Evolutionary conservation across 306 rosid species (phyloP), one percentile per base, ranked within the genome.

Genomic region (Vigna trinervia): DNA sequence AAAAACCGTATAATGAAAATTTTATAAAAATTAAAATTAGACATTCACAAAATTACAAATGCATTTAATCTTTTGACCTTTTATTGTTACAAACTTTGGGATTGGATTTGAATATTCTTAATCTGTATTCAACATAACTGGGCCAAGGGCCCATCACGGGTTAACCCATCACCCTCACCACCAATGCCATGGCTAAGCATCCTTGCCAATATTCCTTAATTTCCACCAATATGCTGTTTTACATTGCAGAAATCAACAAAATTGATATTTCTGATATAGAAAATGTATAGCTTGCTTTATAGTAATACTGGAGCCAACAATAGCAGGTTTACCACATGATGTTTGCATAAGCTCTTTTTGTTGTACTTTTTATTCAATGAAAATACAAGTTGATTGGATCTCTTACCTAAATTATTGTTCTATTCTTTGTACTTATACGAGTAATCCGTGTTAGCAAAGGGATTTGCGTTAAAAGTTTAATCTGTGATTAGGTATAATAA

Each of bases 91-190:
- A 11, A 45, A 45, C 50, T 45, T 45, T 8, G 46, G 46, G 46
- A 41, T 41, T 41, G 12, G 46, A 41, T 41, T 41, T 45, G 15
- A 45, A 43, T 43, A 2, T 10, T 1, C 14, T 41, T 38, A 1
- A 39, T 39, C 4, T 30, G 5, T 30, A 30, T n/a, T 0, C 34
- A 60, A 32, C 32, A 50, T 4, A 0, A 58, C 7, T 48, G 77
- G 63, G 54, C 78, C 71, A 22, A 12, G 22, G 78, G 51, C 59
- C 74, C 78, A 62, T 79, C 17, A 72, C 12, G 26, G 13, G 78
- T 23, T 23, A 23, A 39, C 11, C 5, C 5, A 39, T 8, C 45
- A 8, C 8, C 12, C 43, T 38, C 22, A 20, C 3, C 8, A 39
- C 11, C 71, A 20, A 3, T n/a, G 4, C 38, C 23, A 4, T 14